phyloP scores from a whole-genome alignment of 2,329 filamentous ascomycete genomes.

The Dactylellina haptotyla region DNA sequence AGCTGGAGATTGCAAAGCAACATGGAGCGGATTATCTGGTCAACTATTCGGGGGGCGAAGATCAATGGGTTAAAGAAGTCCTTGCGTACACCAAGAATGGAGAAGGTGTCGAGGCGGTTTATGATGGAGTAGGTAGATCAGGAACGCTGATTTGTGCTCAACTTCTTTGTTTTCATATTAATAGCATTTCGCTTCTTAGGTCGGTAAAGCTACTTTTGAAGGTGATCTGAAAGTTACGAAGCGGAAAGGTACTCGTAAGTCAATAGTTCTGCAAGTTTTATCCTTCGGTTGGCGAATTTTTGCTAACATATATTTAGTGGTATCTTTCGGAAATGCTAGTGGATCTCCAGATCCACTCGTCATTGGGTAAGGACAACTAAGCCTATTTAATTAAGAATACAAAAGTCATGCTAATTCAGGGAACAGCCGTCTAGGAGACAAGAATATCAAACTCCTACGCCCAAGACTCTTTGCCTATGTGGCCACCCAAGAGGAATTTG shows the following conservation, averaged over 20 bases:
- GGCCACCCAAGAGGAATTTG: constrained; percentile 74
- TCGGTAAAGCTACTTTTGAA: constrained; percentile 87
- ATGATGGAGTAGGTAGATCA: constrained; percentile 71
- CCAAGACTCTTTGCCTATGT: constrained; percentile 79
- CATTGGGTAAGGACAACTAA: constrained; percentile 63
- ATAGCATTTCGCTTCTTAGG: constrained; percentile 12
- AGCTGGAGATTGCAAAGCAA: constrained; percentile 74
- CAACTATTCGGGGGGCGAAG: constrained; percentile 72
- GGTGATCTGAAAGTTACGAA: constrained; percentile 77
- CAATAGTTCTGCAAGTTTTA: neutral
- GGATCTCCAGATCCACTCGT: constrained; percentile 78
- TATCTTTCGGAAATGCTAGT: constrained; percentile 57
- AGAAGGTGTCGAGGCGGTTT: constrained; percentile 78
- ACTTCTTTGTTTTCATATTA: neutral
- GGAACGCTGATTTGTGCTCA: neutral
- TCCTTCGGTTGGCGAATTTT: neutral
- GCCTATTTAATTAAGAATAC: neutral
- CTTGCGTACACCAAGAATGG: constrained; percentile 74
- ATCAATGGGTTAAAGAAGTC: constrained; percentile 68
- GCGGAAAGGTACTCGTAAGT: constrained; percentile 72
- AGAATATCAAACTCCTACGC: constrained; percentile 81
- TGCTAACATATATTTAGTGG: constrained; percentile 34
- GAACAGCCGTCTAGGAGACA: constrained; percentile 67
- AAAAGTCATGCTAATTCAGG: constrained; percentile 55
- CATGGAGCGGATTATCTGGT: constrained; percentile 78